These are phyloP conservation scores for Dinochytrium kinnereticum DNA, from an alignment of 371 early-diverging fungal genomes.

Conservation along the genomic window DNA sequence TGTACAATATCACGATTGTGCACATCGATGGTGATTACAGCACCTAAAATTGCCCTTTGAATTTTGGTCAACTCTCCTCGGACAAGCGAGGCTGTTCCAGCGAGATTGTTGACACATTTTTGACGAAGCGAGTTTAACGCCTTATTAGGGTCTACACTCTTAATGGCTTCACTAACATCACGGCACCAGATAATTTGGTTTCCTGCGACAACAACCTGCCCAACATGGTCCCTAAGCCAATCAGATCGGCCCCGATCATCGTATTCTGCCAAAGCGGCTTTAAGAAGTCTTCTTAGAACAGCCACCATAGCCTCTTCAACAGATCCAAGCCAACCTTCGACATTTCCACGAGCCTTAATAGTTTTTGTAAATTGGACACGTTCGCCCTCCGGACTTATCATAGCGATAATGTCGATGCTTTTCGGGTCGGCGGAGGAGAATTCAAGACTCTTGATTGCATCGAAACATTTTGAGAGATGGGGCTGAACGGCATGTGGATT, in stretches of 20 bases:
- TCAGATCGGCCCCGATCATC: slow-evolving; percentile 41
- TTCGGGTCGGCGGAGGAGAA: slow-evolving; percentile 47
- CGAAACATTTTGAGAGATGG: slow-evolving; percentile 46
- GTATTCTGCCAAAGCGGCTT: slow-evolving; percentile 47
- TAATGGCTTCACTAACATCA: slow-evolving; percentile 46
- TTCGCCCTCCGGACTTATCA: slow-evolving; percentile 54
- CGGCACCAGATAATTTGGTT: slow-evolving; percentile 53
- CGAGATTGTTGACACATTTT: slow-evolving; percentile 43
- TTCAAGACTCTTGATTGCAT: slow-evolving; percentile 45
- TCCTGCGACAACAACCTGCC: slow-evolving; percentile 51
- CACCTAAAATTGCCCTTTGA: slow-evolving; percentile 52
- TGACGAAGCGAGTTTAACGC: slow-evolving; percentile 36
- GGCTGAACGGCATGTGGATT: slow-evolving; percentile 42
- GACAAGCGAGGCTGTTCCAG: slow-evolving; percentile 45
- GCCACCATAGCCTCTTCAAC: slow-evolving; percentile 56
- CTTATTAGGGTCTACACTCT: slow-evolving; percentile 34
- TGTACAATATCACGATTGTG: slow-evolving; percentile 55
- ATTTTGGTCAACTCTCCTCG: slow-evolving; percentile 50
- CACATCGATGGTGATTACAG: slow-evolving; percentile 54
- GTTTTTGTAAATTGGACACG: slow-evolving; percentile 47
- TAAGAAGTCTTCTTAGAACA: slow-evolving; percentile 41
- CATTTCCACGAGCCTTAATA: slow-evolving; percentile 56
- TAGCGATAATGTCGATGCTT: slow-evolving; percentile 51
- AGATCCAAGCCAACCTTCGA: slow-evolving; percentile 51
- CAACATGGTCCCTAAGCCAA: slow-evolving; percentile 52